Conservation (phyloP, 2,329 filamentous ascomycete genomes). For the Sporothrix euskadiensis region DNA sequence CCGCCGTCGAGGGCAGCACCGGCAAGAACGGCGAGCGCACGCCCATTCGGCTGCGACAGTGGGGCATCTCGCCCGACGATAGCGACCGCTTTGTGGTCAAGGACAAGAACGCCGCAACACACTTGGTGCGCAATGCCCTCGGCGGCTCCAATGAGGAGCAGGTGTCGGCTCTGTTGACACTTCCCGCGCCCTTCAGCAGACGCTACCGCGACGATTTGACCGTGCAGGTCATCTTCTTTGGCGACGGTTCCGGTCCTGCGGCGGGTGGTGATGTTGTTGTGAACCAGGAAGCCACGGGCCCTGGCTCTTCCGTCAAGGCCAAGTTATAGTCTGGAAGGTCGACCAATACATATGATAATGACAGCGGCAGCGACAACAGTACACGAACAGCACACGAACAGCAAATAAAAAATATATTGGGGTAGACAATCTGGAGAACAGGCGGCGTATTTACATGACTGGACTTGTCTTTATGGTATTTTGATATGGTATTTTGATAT, state of each 20-base stretch:
- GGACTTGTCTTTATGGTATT: background rate
- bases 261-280: constrained; percentile 69
- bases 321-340: constrained; percentile 36
- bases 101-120: constrained; percentile 94
- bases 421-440: background rate
- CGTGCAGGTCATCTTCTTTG: constrained; percentile 98
- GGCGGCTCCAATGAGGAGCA: constrained; percentile 93
- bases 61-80: constrained; percentile 74
- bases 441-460: constrained; percentile 6
- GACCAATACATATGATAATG: background rate
- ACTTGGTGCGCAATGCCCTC: constrained; percentile 90
- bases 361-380: background rate
- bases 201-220: constrained; percentile 94
- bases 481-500: background rate
- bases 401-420: background rate
- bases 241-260: constrained; percentile 59
- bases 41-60: constrained; percentile 87
- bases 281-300: constrained; percentile 82
- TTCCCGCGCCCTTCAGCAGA: constrained; percentile 87
- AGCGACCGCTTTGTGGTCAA: constrained; percentile 86
- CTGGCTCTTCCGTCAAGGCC: constrained; percentile 39
- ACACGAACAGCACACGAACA: background rate
- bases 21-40: constrained; percentile 71
- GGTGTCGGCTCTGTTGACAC: constrained; percentile 84
- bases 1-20: constrained; percentile 43